These are phyloP conservation scores for Coniella vitis DNA, from an alignment of 2,329 filamentous ascomycete species.

Conservation along the genomic window DNA sequence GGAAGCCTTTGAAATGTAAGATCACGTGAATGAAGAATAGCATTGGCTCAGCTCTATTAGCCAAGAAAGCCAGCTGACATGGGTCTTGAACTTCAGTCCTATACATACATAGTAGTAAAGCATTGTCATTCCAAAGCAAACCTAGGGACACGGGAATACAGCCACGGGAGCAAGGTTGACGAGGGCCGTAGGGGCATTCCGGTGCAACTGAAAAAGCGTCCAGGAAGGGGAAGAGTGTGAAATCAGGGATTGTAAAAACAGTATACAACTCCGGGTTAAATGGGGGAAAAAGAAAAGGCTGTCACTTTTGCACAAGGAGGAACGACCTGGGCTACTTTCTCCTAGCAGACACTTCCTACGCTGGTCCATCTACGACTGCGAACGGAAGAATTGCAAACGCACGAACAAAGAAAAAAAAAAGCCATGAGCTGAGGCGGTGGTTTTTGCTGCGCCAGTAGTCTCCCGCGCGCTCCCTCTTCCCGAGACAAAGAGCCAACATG, in stretches of 20 bases:
- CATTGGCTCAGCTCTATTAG: conserved; percentile 16
- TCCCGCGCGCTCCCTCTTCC: conserved; percentile 34
- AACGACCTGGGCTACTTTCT: no score
- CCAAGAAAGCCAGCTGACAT: conserved; percentile 28
- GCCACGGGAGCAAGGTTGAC: neutral
- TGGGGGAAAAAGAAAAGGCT: no score
- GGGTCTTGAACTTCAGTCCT: conserved; percentile 26
- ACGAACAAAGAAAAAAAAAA: conserved; percentile 21
- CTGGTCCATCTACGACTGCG: conserved; percentile 15
- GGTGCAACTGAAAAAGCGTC: no score
- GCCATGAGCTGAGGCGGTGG: conserved; percentile 18
- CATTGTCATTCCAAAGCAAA: neutral
- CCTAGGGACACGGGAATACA: neutral
- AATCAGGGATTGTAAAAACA: no score
- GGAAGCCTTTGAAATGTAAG: conserved; percentile 15
- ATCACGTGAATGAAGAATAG: conserved; percentile 18
- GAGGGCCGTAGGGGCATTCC: neutral
- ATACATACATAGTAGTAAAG: no score
- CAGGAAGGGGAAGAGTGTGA: neutral
- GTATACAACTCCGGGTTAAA: no score
- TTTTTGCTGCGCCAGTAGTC: conserved; percentile 26
- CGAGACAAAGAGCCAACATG: conserved; percentile 28
- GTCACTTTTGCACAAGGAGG: conserved; percentile 1
- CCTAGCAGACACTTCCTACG: neutral
- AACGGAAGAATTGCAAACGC: conserved; percentile 26